phyloP scores from a whole-genome alignment of 148 eudicot genomes.

The Rhododendron simsii region DNA sequence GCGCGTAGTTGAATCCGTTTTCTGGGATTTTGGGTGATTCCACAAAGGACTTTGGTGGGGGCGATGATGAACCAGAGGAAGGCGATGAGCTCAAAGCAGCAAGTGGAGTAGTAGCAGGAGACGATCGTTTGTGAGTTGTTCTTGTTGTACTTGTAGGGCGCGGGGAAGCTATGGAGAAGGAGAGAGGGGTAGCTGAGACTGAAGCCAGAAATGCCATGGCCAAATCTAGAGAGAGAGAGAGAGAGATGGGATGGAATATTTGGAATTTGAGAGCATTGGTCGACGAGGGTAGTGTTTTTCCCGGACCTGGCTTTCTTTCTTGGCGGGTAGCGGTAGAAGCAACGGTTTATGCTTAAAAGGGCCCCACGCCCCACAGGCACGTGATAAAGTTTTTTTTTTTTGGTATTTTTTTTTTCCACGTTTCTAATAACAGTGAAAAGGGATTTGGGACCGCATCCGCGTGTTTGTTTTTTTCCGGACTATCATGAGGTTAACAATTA shows the following conservation, averaged over 20 bases:
- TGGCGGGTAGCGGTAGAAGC: neutral
- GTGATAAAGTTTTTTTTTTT: neutral
- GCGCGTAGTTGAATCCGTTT: conserved; percentile 11
- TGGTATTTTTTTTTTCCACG: no score
- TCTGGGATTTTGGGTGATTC: conserved; percentile 19
- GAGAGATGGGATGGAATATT: neutral
- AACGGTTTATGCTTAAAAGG: neutral
- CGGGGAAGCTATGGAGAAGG: conserved; percentile 12
- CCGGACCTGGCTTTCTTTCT: neutral
- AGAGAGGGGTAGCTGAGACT: conserved; percentile 16
- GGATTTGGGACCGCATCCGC: no score
- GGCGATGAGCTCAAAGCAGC: conserved; percentile 40
- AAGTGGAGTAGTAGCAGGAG: neutral
- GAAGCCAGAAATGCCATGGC: neutral
- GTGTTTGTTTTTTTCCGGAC: no score
- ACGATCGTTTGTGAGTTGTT: conserved; percentile 1
- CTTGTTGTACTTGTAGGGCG: conserved; percentile 2
- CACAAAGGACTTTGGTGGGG: conserved; percentile 17
- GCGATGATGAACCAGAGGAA: conserved; percentile 23
- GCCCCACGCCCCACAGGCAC: neutral
- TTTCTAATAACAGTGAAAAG: no score
- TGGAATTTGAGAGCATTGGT: neutral
- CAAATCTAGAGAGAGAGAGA: neutral
- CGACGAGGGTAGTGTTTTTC: neutral
- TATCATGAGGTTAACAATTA: no score